Conservation (phyloP, 23 red algal species). For the Chondrus crispus region DNA sequence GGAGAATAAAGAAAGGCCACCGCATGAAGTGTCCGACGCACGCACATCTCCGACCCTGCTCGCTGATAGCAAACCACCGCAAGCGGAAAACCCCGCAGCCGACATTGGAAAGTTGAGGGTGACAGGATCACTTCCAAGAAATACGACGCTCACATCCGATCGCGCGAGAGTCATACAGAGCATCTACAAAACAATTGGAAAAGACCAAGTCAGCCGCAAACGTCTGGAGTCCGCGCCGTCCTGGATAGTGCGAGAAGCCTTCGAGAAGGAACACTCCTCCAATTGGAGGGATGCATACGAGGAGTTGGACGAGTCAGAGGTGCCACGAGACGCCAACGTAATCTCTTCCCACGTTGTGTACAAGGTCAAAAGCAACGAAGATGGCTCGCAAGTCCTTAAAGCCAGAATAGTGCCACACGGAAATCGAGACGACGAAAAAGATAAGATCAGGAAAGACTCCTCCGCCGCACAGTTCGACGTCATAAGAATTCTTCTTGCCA, state of each 20-base stretch:
- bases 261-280: not conserved
- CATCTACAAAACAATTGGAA: constrained; percentile 5
- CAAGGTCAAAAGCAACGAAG: constrained; percentile 36
- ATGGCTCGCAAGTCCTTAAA: not conserved
- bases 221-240: not conserved
- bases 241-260: constrained; percentile 20
- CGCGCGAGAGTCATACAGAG: not conserved
- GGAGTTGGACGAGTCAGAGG: not conserved
- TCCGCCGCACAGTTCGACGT: no score
- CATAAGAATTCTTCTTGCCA: no score
- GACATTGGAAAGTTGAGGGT: no score
- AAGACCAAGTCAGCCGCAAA: not conserved
- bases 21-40: no score
- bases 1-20: no score
- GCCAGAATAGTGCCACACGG: not conserved
- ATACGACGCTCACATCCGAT: no score
- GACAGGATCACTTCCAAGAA: no score
- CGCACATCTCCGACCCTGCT: no score
- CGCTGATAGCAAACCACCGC: no score
- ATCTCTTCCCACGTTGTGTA: constrained; percentile 26
- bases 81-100: no score
- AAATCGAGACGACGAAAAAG: no score
- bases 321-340: constrained; percentile 16
- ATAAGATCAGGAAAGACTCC: no score
- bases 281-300: constrained; percentile 18